Evolutionary conservation across 768 basidiomycete genomes (phyloP), one percentile per base, ranked within the genome.

Genomic region (Calocybe cyanea): DNA sequence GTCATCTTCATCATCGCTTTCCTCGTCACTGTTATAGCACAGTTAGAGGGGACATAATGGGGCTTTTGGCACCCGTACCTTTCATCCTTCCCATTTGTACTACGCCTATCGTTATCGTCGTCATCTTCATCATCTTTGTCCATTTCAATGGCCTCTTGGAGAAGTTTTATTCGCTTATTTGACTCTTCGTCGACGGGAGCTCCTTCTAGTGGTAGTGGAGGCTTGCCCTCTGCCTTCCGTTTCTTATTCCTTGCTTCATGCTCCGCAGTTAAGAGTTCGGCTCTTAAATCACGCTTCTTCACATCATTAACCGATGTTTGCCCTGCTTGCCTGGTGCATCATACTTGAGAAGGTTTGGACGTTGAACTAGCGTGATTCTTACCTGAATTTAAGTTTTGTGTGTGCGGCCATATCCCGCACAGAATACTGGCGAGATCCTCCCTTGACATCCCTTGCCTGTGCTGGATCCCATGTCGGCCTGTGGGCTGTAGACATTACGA

Each of bases 351-450:
- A 43, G 30, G 18, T 28, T 23, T 15, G 13, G 23, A 9, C 17
- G 25, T 32, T 21, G 14, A 46, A n/a, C 42, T 19, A 19, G 11
- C 7, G 11, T 19, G 5, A 35, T 24, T 61, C 78, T 45, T 48
- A 89, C 84, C 95, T 84, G 69, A 99, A 99, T 72, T 99, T 99
- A 56, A 99, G 86, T 67, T 96, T 95, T 1, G 95, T 99, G 64
- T 97, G 89, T 2, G 91, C 76, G 5, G 95, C 91, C 80, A 97
- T 87, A 63, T 96, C 92, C 51, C 89, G 81, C 59, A 90, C 86
- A 4, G 92, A 95, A 70, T 85, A 92, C 60, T 95, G 92, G 48
- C 91, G 81, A 41, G 92, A 93, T 47, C 91, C 92, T 3, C 88
- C 87, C 63, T 90, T 92, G 50, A 92, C 84, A 67, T 96, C 92